A percentile compares a stretch with the other conserved stretches of the same genome.
phyloP scores from a whole-genome alignment of 1,284 basidiomycete genomes.

The Naganishia cerealis region DNA sequence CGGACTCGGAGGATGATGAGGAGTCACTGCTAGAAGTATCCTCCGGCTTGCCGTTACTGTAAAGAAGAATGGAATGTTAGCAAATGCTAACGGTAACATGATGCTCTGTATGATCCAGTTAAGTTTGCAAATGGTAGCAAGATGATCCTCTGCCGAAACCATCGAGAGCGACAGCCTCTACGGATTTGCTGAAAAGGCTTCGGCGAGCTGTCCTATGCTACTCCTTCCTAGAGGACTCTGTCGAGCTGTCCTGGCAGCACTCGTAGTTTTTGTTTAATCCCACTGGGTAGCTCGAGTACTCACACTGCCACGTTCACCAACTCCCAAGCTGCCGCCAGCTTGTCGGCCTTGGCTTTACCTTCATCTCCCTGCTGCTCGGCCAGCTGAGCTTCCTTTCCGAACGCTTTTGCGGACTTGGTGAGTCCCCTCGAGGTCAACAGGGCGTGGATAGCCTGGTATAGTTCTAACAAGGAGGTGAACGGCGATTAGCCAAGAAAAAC shows the following conservation, averaged over 20 bases:
- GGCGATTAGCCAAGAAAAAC: too few species aligned
- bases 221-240: too few species aligned
- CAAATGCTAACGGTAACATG: neutral
- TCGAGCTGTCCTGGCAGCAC: too few species aligned
- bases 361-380: constrained; percentile 32
- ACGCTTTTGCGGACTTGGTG: constrained; percentile 50
- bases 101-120: too few species aligned
- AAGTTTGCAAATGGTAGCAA: too few species aligned
- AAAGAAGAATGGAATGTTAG: neutral
- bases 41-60: neutral
- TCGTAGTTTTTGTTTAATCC: too few species aligned
- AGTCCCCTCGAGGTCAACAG: constrained; percentile 50
- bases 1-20: constrained; percentile 34
- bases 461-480: constrained; percentile 36
- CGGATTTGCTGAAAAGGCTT: too few species aligned
- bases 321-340: constrained; percentile 24
- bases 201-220: too few species aligned
- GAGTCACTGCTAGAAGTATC: constrained; percentile 4
- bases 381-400: constrained; percentile 50
- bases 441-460: constrained; percentile 51
- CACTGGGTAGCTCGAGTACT: neutral
- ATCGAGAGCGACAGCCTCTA: too few species aligned
- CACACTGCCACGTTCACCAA: constrained; percentile 25
- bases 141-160: too few species aligned
- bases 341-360: constrained; percentile 35